Evolutionary conservation across 2,329 filamentous ascomycete genomes (phyloP).

Genomic region (Tolypocladium cylindrosporum): DNA sequence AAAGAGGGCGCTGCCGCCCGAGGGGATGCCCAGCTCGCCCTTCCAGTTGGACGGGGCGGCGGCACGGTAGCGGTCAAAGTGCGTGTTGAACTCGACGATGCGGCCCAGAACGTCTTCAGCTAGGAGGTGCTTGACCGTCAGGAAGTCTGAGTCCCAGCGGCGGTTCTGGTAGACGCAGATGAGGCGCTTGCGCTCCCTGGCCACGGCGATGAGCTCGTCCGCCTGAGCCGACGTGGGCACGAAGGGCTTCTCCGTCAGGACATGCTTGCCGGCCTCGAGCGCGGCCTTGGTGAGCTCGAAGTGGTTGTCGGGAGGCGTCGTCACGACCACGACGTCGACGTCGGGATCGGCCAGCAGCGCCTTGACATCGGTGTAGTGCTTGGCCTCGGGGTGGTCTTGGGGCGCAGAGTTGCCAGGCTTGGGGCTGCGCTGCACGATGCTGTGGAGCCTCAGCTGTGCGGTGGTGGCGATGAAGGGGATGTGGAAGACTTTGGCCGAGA

Average conservation of each 20-base stretch:
- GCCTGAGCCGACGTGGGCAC: slow-evolving; percentile 63
- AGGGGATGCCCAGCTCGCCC: slow-evolving; percentile 42
- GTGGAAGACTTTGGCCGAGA: slow-evolving; percentile 71
- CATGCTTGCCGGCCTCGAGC: slow-evolving; percentile 63
- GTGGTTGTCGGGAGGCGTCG: slow-evolving; percentile 63
- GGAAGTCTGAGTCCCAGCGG: slow-evolving; percentile 68
- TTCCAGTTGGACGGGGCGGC: slow-evolving; percentile 57
- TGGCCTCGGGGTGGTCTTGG: slow-evolving; percentile 54
- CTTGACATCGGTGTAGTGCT: slow-evolving; percentile 53
- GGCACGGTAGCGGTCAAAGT: slow-evolving; percentile 67
- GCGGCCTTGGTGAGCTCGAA: slow-evolving; percentile 54
- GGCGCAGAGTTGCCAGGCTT: slow-evolving; percentile 55
- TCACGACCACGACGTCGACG: slow-evolving; percentile 61
- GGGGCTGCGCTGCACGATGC: slow-evolving; percentile 66
- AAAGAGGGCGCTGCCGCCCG: slow-evolving; percentile 60
- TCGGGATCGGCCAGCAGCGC: slow-evolving; percentile 54
- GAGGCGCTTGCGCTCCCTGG: slow-evolving; percentile 38
- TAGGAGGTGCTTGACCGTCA: slow-evolving; percentile 56
- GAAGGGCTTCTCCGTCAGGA: slow-evolving; percentile 77
- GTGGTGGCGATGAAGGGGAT: slow-evolving; percentile 65
- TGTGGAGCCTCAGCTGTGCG: slow-evolving; percentile 56
- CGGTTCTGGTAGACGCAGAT: slow-evolving; percentile 69
- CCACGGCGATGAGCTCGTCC: slow-evolving; percentile 46
- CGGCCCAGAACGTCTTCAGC: slow-evolving; percentile 52
- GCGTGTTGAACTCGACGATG: slow-evolving; percentile 68